phyloP scores from a whole-genome alignment of 2,329 filamentous ascomycete genomes.

The Colletotrichum agaves region DNA sequence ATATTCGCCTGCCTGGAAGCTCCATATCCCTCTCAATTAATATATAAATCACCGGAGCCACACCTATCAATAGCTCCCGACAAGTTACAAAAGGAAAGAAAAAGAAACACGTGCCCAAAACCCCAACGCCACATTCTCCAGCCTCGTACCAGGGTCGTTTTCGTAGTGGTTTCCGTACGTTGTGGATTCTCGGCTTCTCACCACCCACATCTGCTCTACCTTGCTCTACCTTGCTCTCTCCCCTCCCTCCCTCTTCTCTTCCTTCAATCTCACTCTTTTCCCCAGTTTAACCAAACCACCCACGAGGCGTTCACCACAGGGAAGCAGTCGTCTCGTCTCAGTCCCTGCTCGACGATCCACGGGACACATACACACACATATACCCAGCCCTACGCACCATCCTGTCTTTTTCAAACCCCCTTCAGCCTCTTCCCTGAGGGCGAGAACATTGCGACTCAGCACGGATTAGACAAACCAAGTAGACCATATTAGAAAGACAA shows the following conservation, averaged over 20 bases:
- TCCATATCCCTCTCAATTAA: background rate
- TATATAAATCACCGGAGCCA: background rate
- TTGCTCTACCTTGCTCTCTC: background rate
- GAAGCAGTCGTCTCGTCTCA: background rate
- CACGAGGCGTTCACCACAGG: background rate
- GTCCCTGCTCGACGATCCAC: background rate
- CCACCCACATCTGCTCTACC: background rate
- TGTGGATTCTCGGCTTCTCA: slow-evolving; percentile 16
- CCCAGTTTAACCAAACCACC: background rate
- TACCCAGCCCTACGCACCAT: background rate
- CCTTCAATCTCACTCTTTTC: background rate
- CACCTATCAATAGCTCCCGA: background rate
- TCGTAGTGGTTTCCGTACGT: background rate
- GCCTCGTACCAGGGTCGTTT: background rate
- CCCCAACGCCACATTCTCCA: slow-evolving; percentile 11
- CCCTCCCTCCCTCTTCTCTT: background rate
- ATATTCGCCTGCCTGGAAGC: background rate
- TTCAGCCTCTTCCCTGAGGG: background rate
- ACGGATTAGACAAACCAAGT: background rate
- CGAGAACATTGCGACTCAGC: background rate
- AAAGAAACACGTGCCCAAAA: slow-evolving; percentile 2
- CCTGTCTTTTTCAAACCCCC: background rate
- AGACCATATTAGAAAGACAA: background rate
- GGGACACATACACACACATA: background rate
- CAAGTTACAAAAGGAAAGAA: background rate